These are phyloP conservation scores for Protomyces inundatus DNA, from an alignment of 1,139 yeast species.

Conservation along the genomic window DNA sequence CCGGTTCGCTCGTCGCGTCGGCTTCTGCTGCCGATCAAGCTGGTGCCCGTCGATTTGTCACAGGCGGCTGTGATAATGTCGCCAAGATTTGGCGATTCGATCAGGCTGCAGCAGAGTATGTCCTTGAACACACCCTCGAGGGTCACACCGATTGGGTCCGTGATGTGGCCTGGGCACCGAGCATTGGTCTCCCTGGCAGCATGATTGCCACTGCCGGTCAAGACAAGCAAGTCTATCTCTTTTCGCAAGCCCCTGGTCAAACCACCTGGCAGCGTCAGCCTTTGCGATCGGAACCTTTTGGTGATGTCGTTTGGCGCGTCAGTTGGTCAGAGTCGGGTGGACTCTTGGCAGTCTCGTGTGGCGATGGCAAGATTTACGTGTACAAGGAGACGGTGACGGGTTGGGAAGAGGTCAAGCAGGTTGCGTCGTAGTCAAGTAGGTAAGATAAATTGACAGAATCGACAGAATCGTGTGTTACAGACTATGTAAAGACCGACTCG, in stretches of 20 bases:
- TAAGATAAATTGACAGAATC: neutral
- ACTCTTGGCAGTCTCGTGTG: slow-evolving; percentile 90
- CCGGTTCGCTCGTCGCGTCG: slow-evolving; percentile 40
- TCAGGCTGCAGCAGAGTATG: slow-evolving; percentile 52
- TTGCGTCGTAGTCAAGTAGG: slow-evolving; percentile 54
- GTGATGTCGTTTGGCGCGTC: slow-evolving; percentile 97
- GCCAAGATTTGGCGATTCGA: slow-evolving; percentile 78
- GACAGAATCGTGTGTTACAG: no score
- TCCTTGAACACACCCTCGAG: slow-evolving; percentile 67
- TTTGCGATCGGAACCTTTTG: slow-evolving; percentile 74
- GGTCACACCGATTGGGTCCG: slow-evolving; percentile 98
- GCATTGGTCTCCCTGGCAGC: slow-evolving; percentile 66
- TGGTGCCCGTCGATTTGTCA: slow-evolving; percentile 62
- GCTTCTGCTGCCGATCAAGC: slow-evolving; percentile 42
- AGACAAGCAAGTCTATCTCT: slow-evolving; percentile 87
- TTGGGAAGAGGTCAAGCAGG: slow-evolving; percentile 96
- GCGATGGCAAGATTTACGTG: slow-evolving; percentile 89
- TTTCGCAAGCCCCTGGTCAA: slow-evolving; percentile 70
- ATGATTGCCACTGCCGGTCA: slow-evolving; percentile 98
- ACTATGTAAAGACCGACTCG: slow-evolving; percentile 3
- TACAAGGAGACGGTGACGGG: slow-evolving; percentile 96
- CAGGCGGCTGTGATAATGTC: slow-evolving; percentile 92
- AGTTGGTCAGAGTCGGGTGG: slow-evolving; percentile 97
- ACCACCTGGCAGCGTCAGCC: slow-evolving; percentile 71
- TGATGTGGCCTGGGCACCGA: slow-evolving; percentile 97